Conservation (phyloP, 768 basidiomycete genomes). For the Strobilomyces dryophilus region DNA sequence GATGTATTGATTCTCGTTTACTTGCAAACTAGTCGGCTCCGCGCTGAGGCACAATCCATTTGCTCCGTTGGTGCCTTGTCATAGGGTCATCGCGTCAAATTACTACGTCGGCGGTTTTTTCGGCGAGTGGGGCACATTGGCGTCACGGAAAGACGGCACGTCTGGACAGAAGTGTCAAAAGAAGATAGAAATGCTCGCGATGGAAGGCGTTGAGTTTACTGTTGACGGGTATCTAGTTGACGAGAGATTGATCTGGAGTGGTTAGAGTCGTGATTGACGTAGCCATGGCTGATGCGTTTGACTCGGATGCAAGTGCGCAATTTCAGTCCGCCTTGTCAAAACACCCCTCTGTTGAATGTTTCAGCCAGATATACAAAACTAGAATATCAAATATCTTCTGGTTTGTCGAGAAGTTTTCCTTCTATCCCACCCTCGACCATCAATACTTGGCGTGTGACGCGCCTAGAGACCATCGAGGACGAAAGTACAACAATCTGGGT, state of each 20-base stretch:
- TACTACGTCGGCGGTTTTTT: slow-evolving; percentile 59
- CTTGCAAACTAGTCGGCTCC: slow-evolving; percentile 44
- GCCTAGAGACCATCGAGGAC: slow-evolving; percentile 57
- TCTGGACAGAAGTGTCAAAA: slow-evolving; percentile 38
- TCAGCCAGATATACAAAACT: background rate
- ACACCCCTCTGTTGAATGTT: background rate
- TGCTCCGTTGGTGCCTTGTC: slow-evolving; percentile 63
- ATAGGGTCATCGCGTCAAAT: slow-evolving; percentile 62
- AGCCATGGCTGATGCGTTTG: no score
- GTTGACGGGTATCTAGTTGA: slow-evolving; percentile 39
- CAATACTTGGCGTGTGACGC: slow-evolving; percentile 57
- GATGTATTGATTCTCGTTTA: background rate
- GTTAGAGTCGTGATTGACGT: background rate
- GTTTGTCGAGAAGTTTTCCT: slow-evolving; percentile 46
- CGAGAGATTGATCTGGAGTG: slow-evolving; percentile 15
- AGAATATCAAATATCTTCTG: slow-evolving; percentile 25
- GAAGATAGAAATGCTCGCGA: slow-evolving; percentile 47
- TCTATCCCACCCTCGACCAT: slow-evolving; percentile 63
- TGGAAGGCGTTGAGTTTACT: slow-evolving; percentile 52
- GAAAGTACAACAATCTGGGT: slow-evolving; percentile 56
- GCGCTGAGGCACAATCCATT: slow-evolving; percentile 66
- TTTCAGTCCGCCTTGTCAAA: no score
- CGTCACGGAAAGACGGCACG: slow-evolving; percentile 8
- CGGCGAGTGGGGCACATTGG: slow-evolving; percentile 51
- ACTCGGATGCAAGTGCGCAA: no score